Evolutionary conservation across 2,329 filamentous ascomycete species (phyloP), one percentile per base, ranked within the genome.

Genomic region (Fusarium hainanense): DNA sequence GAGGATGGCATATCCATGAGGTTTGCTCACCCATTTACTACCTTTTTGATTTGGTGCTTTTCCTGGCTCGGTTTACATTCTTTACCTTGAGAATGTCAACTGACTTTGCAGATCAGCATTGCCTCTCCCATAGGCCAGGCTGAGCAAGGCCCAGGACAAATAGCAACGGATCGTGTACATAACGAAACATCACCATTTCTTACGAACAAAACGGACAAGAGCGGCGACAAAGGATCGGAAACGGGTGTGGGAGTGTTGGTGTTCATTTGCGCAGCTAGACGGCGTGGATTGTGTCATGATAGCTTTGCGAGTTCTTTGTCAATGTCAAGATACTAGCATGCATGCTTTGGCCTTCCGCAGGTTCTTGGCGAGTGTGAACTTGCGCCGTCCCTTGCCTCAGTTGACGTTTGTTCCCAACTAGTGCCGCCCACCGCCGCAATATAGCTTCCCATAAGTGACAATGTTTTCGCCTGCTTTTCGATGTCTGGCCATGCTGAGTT

Each of bases 161-260:
- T 8, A 63, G 58, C 63, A 58, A 70, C 62, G 63, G 56, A 70
- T 66, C 68, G 59, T 74, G 72, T 75, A 72, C 66, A 73, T 72
- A 72, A 65, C 57, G 61, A 58, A 70, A 63, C 62, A 70, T 66
- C 62, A 74, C 63, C 68, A 71, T 71, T 72, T 71, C 66, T 74
- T 66, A 66, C 48, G 58, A 61, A 52, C 58, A 37, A 58, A 56
- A 60, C 43, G 44, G 50, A 56, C 42, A 55, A 43, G 51, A 68
- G 55, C 63, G 55, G 68, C 68, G 44, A 63, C 25, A 69, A 50
- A 60, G 42, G 44, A 60, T 43, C 48, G 58, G 46, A 71, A 71
- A 50, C 47, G 41, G 49, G 47, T 21, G 34, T 32, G 51, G 55
- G 27, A 42, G 52, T 58, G 56, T 48, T 42, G 54, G 51, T 68